Evolutionary conservation across 257 asterid species (phyloP), one percentile per base, ranked within the genome.

Genomic region (Craterostigma plantagineum): DNA sequence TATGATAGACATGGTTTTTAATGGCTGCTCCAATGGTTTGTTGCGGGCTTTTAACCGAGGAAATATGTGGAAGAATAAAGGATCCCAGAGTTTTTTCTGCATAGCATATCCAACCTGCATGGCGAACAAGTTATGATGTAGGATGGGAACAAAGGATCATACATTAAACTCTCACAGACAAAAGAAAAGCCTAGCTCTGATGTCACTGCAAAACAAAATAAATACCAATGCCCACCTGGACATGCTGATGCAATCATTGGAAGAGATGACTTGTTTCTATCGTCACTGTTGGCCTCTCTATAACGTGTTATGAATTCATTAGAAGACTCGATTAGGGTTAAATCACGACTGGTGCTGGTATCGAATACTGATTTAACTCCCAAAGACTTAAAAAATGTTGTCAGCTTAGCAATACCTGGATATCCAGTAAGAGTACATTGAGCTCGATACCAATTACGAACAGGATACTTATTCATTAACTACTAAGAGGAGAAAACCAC

Each of bases 41-140:
- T 50, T 90, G 99, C 41, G 99, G 99, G 51, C 96, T 90, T 68
- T 90, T 90, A 53, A 90, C 96, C 10, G 92, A 75, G 50, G 99
- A 90, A 47, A 90, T 79, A 67, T 83, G 69, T 36, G 99, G 94
- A 55, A 90, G 84, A 69, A 90, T 63, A 61, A 68, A 84, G 14
- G 96, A 75, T 42, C 95, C 94, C 43, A 90, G 93, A 52, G 94
- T 75, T 69, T 90, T 90, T 70, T 83, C 99, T 7, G 99, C 99
- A 63, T 90, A 90, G 63, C 99, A 90, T 66, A 90, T 73, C 99
- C 99, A 90, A 51, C 99, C 99, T 90, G 79, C 52, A 58, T 23
- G 30, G 30, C 30, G 6, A 23, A 23, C 30, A 23, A 23, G 30
- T 23, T n/a, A 23, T 23, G 30, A 23, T 23, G 6, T 23, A 23